Conservation (phyloP, 257 asterid genomes). For the Ballota nigra region DNA sequence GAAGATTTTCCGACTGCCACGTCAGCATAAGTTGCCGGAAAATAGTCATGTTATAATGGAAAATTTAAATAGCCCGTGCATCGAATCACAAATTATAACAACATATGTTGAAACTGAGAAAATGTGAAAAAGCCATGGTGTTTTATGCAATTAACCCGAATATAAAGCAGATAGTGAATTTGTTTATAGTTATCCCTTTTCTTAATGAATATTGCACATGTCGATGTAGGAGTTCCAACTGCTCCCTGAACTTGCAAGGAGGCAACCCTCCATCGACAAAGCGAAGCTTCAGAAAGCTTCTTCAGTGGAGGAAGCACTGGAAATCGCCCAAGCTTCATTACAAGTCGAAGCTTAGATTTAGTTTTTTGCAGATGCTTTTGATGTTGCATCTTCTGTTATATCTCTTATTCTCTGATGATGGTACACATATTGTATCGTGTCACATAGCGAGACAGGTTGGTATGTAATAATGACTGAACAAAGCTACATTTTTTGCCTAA, state of each 20-base stretch:
- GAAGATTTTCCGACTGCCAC: no score
- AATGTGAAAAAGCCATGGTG: no score
- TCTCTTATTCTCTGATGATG: neutral
- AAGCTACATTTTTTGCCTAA: neutral
- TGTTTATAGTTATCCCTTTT: neutral
- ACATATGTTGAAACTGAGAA: no score
- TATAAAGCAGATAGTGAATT: neutral
- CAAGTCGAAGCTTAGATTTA: slow-evolving; percentile 32
- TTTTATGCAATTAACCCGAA: no score
- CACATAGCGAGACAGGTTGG: neutral
- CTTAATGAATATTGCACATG: neutral
- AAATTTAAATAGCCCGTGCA: no score
- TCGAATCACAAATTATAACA: no score
- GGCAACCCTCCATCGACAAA: slow-evolving; percentile 68
- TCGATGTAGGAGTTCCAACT: slow-evolving; percentile 66
- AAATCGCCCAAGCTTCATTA: slow-evolving; percentile 64
- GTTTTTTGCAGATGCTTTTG: neutral
- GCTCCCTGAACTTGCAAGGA: slow-evolving; percentile 82
- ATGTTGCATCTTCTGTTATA: neutral
- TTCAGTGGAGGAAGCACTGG: slow-evolving; percentile 84
- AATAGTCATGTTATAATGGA: no score
- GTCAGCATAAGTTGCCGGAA: no score
- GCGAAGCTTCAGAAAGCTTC: slow-evolving; percentile 75
- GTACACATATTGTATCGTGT: neutral
- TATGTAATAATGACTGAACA: neutral